Percentiles rank a stretch among this genome's conserved stretches.
Conservation (phyloP, 1,284 basidiomycete genomes). For the Amylostereum chailletii region DNA sequence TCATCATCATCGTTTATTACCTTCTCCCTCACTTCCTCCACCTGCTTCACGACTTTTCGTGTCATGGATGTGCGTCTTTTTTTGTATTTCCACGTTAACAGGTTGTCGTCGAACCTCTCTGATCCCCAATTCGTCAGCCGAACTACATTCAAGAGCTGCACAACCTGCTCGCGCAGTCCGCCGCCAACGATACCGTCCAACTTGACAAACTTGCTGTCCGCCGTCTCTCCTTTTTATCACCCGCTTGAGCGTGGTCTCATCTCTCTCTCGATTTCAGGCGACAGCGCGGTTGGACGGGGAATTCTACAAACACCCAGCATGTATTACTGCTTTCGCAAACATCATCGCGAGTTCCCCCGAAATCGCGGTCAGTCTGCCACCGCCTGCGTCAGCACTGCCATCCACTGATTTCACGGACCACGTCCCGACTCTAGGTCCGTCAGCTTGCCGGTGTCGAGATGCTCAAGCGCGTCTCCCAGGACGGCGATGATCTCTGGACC, state of each 20-base stretch:
- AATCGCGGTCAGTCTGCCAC: conserved; percentile 39
- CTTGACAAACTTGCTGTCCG: conserved; percentile 26
- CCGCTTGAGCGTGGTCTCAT: conserved; percentile 3
- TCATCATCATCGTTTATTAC: too few relatives aligned
- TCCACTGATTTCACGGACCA: too few relatives aligned
- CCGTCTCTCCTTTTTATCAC: not conserved
- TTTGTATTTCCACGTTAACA: too few relatives aligned
- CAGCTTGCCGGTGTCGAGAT: conserved; percentile 97
- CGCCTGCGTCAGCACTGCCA: too few relatives aligned
- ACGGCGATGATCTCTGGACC: conserved; percentile 82
- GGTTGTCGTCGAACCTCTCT: too few relatives aligned
- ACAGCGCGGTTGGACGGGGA: conserved; percentile 86
- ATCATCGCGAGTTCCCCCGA: conserved; percentile 87
- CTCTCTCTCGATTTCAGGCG: conserved; percentile 46
- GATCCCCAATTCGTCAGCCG: too few relatives aligned
- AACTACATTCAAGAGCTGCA: conserved; percentile 63
- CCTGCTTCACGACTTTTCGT: too few relatives aligned
- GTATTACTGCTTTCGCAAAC: conserved; percentile 87
- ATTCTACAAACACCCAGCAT: conserved; percentile 86
- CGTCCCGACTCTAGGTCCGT: conserved; percentile 54
- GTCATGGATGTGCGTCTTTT: too few relatives aligned
- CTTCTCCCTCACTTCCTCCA: too few relatives aligned
- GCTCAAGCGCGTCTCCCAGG: conserved; percentile 82
- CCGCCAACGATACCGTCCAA: conserved; percentile 77
- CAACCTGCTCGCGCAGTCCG: conserved; percentile 76